Evolutionary conservation across 352 stramenopile genomes (phyloP).

Genomic region (Bremia lactucae): DNA sequence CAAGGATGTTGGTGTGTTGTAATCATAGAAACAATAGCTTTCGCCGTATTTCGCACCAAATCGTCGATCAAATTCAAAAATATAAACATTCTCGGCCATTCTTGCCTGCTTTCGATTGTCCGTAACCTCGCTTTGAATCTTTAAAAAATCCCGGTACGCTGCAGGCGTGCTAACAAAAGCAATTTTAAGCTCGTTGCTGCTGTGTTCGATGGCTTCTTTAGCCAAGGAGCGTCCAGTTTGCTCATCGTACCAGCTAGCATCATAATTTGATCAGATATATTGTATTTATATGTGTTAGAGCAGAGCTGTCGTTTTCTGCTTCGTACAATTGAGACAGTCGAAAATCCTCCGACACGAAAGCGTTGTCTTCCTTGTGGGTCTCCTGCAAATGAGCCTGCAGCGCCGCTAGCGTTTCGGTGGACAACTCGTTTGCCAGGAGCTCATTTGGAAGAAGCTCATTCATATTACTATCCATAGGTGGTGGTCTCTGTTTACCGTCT

Average conservation of each 20-base stretch:
- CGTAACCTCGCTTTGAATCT: constrained; percentile 20
- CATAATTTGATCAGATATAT: background rate
- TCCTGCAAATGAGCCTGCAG: constrained; percentile 32
- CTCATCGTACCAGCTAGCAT: constrained; percentile 31
- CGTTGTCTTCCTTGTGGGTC: constrained; percentile 19
- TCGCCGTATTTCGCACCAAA: constrained; percentile 40
- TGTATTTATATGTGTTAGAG: too few species aligned
- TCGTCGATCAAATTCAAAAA: constrained; percentile 40
- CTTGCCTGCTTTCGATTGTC: constrained; percentile 16
- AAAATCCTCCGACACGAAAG: constrained; percentile 34
- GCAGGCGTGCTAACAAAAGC: constrained; percentile 41
- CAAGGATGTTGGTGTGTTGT: constrained; percentile 29
- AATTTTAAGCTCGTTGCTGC: constrained; percentile 25
- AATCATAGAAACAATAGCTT: constrained; percentile 42
- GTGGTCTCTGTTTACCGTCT: too few species aligned
- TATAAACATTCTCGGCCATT: constrained; percentile 34
- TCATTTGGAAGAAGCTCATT: too few species aligned
- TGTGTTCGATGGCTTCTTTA: constrained; percentile 34
- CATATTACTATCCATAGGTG: too few species aligned
- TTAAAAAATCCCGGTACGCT: constrained; percentile 29
- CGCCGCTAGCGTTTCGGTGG: constrained; percentile 31
- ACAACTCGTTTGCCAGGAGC: constrained; percentile 31
- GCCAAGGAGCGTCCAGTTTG: constrained; percentile 30
- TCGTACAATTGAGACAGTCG: constrained; percentile 40
- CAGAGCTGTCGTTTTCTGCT: too few species aligned